Percentiles rank a stretch among this genome's conserved stretches.
phyloP scores from a whole-genome alignment of 495 filamentous ascomycete species.

The Podospora sp. region DNA sequence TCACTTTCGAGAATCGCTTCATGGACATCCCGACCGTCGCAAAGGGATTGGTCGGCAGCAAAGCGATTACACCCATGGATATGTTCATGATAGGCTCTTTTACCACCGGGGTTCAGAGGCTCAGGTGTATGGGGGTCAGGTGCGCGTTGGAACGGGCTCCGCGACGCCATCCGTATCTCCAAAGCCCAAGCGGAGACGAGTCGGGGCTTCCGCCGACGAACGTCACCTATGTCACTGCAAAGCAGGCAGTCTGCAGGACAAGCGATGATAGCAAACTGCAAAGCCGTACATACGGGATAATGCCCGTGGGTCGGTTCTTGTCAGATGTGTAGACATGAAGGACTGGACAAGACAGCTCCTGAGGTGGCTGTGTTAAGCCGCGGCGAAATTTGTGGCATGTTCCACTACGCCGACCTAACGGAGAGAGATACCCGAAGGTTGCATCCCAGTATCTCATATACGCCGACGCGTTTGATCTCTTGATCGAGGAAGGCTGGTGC shows the following conservation, averaged over 20 bases:
- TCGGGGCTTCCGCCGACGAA: not conserved
- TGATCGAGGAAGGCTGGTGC: constrained; percentile 9
- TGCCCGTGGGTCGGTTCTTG: not conserved
- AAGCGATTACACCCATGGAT: not conserved
- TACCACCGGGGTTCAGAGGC: not conserved
- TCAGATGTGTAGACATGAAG: not conserved
- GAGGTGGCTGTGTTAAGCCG: not conserved
- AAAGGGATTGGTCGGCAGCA: not conserved
- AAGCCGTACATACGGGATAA: constrained; percentile 3
- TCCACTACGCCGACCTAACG: constrained; percentile 14
- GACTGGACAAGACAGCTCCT: not conserved
- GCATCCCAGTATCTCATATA: constrained; percentile 2
- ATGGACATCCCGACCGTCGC: constrained; percentile 8
- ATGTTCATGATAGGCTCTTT: too few species aligned
- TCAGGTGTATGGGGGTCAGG: not conserved
- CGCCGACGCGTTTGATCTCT: constrained; percentile 7
- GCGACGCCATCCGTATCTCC: not conserved
- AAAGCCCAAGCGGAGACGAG: not conserved
- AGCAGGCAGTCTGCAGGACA: not conserved
- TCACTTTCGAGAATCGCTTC: constrained; percentile 10
- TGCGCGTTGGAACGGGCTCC: not conserved
- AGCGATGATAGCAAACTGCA: not conserved
- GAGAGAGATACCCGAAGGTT: not conserved
- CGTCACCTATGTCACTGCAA: not conserved
- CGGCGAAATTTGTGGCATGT: constrained; percentile 1